Evolutionary conservation across 345 rosid species (phyloP).

Genomic region (Ceriops decandra): DNA sequence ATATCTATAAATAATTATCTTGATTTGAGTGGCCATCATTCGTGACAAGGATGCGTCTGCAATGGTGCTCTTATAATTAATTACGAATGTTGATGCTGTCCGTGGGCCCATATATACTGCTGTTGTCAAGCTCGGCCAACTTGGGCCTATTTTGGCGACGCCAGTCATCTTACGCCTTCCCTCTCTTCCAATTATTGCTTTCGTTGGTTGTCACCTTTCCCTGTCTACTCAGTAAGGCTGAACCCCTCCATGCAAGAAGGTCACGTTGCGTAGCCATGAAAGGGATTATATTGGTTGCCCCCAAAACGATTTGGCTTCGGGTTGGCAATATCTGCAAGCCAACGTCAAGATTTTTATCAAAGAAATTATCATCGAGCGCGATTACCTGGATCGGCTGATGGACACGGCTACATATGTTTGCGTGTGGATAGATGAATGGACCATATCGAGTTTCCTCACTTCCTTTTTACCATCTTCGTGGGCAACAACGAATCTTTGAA

Average conservation of each 20-base stretch:
- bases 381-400: neutral
- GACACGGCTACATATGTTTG: too few relatives aligned
- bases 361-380: neutral
- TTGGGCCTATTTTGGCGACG: neutral
- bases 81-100: too few relatives aligned
- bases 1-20: too few relatives aligned
- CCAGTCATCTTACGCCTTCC: neutral
- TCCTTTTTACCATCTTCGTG: too few relatives aligned
- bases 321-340: conserved; percentile 5
- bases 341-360: neutral
- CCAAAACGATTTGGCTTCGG: neutral
- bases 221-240: neutral
- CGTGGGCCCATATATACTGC: conserved; percentile 5
- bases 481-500: too few relatives aligned
- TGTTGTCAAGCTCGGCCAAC: neutral
- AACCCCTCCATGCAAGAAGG: conserved; percentile 9
- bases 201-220: neutral
- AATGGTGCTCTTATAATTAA: too few relatives aligned
- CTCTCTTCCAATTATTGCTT: neutral
- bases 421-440: too few relatives aligned
- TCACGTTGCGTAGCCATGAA: neutral
- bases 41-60: too few relatives aligned
- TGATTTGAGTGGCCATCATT: too few relatives aligned
- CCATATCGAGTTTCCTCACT: too few relatives aligned
- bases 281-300: neutral